A percentile compares a stretch with the other conserved stretches of the same genome.
Conservation (phyloP, 208 protist species). For the Trypanosoma scelopori region DNA sequence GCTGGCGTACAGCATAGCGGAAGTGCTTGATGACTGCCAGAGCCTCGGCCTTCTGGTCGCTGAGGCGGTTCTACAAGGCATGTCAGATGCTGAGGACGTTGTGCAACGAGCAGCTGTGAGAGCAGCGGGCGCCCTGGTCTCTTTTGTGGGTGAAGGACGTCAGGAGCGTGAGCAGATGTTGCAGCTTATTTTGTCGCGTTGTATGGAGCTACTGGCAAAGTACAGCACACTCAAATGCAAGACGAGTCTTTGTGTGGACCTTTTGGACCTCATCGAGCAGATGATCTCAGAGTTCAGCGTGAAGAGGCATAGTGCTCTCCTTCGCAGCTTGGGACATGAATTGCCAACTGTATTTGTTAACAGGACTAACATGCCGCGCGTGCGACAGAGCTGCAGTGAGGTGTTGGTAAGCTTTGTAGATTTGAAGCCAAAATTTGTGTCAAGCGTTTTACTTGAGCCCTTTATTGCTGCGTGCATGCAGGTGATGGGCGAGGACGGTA, state of each 20-base stretch:
- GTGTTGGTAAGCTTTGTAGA: slow-evolving; percentile 49
- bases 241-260: slow-evolving; percentile 50
- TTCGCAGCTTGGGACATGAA: slow-evolving; percentile 34
- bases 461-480: slow-evolving; percentile 56
- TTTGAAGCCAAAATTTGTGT: slow-evolving; percentile 67
- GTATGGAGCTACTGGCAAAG: slow-evolving; percentile 38
- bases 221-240: slow-evolving; percentile 29
- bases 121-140: slow-evolving; percentile 58
- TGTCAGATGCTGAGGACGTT: slow-evolving; percentile 47
- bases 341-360: slow-evolving; percentile 46
- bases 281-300: slow-evolving; percentile 46
- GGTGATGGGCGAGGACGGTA: slow-evolving; percentile 77
- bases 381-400: slow-evolving; percentile 53
- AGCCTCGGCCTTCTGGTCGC: slow-evolving; percentile 33
- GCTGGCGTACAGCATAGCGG: slow-evolving; percentile 73
- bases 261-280: slow-evolving; percentile 73
- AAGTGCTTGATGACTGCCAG: slow-evolving; percentile 53
- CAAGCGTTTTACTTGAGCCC: slow-evolving; percentile 48
- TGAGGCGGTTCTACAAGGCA: slow-evolving; percentile 64
- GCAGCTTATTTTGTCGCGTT: slow-evolving; percentile 39
- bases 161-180: slow-evolving; percentile 37
- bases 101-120: slow-evolving; percentile 66
- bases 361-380: slow-evolving; percentile 33
- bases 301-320: slow-evolving; percentile 42
- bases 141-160: slow-evolving; percentile 37